Conservation (phyloP, 2,329 filamentous ascomycete genomes). For the Penicillium sp. region DNA sequence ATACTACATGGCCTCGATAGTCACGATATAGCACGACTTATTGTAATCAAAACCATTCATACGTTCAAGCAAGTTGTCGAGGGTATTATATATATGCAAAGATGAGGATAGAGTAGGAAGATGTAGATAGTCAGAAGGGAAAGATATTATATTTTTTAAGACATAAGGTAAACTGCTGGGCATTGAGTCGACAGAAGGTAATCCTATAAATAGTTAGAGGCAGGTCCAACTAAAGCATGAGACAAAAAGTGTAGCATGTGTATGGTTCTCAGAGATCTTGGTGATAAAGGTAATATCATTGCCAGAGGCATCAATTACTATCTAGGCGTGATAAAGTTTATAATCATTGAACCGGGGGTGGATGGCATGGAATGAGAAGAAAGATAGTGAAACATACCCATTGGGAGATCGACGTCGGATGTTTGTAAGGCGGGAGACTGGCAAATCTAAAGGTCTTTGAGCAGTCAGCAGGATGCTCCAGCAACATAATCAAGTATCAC, state of each 20-base stretch:
- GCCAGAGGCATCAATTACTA: slow-evolving; percentile 64
- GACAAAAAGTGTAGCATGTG: slow-evolving; percentile 13
- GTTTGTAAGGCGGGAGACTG: not conserved
- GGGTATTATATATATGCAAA: not conserved
- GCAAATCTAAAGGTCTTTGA: slow-evolving; percentile 17
- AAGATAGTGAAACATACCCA: slow-evolving; percentile 26
- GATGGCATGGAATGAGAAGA: not conserved
- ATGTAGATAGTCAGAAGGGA: not conserved
- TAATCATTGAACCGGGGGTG: slow-evolving; percentile 62
- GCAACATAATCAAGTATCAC: slow-evolving; percentile 4
- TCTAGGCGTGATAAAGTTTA: slow-evolving; percentile 62
- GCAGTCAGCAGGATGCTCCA: slow-evolving; percentile 22
- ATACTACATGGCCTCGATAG: slow-evolving; percentile 3
- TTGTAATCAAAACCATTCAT: slow-evolving; percentile 25
- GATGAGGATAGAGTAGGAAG: too few species aligned
- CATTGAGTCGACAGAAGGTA: not conserved
- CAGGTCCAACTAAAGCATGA: slow-evolving; percentile 13
- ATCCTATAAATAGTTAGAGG: slow-evolving; percentile 21
- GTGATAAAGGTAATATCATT: slow-evolving; percentile 61
- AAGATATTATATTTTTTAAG: slow-evolving; percentile 4
- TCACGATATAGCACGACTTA: slow-evolving; percentile 30
- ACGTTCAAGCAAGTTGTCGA: not conserved
- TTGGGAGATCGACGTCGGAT: not conserved
- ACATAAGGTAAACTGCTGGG: not conserved
- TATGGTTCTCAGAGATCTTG: slow-evolving; percentile 66